Percentiles rank a stretch among this genome's conserved stretches.
These are phyloP conservation scores for Heliocybe sulcata DNA, from an alignment of 1,284 basidiomycete genomes.

Conservation along the genomic window DNA sequence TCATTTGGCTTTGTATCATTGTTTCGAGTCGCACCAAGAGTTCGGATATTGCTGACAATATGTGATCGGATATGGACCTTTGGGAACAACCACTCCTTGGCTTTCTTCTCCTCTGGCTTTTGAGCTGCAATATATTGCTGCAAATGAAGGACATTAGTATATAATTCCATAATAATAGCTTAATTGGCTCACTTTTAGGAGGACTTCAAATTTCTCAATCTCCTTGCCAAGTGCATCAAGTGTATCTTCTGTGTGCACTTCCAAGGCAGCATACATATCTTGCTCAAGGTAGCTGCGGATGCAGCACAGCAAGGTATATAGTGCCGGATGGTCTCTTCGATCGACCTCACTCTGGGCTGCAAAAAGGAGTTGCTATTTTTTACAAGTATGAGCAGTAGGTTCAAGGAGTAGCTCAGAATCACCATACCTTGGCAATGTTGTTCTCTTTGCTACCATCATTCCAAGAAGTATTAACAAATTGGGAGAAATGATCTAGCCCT, in stretches of 20 bases:
- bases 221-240: constrained; percentile 17
- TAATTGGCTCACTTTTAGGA: constrained; percentile 13
- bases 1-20: constrained; percentile 19
- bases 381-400: no score
- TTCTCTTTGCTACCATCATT: constrained; percentile 26
- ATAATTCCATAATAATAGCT: not conserved
- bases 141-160: not conserved
- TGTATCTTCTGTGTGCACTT: constrained; percentile 24
- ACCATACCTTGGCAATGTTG: constrained; percentile 30
- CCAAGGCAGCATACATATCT: constrained; percentile 20
- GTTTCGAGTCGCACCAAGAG: constrained; percentile 21
- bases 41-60: constrained; percentile 21
- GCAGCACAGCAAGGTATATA: constrained; percentile 18
- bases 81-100: constrained; percentile 26
- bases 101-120: not conserved
- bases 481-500: constrained; percentile 7
- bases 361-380: constrained; percentile 22
- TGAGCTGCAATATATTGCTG: not conserved
- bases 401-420: no score
- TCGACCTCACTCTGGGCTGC: constrained; percentile 19
- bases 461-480: constrained; percentile 4
- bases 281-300: constrained; percentile 22
- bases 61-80: constrained; percentile 25
- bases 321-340: constrained; percentile 5
- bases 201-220: constrained; percentile 11